Base-by-base conservation (phyloP, 768 basidiomycete species). In the Pholiota conissans region DNA sequence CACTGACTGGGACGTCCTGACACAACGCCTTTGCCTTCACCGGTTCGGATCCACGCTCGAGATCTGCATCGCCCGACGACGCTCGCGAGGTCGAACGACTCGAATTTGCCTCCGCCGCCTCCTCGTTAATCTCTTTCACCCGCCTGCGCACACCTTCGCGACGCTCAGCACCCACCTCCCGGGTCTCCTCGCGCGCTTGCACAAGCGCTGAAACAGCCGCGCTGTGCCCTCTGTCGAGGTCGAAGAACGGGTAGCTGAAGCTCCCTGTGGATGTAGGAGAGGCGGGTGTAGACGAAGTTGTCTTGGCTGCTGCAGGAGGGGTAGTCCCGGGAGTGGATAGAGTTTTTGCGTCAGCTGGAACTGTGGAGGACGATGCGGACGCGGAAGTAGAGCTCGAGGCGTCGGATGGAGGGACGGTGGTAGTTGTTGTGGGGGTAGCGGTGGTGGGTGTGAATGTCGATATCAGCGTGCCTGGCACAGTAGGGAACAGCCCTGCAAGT, bases 121-220 rank as follows among this genome's bases (percentile, higher is more conserved):
- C 39, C 28, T 10, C 34, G 13, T 46, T 5, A 40, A 75, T 71
- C 52, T 79, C 78, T 56, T 65, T 70, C 14, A 84, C 84, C 3
- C 79, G 76, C 58, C 76, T 74, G 29, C 77, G 73, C 57, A 89
- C 78, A 55, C 78, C 78, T 42, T 69, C 71, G 48, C 85, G 75
- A 50, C 86, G 71, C 59, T 82, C 79, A 37, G 74, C 76, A 0
- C 88, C 87, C 37, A 79, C 67, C 60, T 83, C 77, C 40, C 74
- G 71, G 6, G 86, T 85, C 32, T 87, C 87, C 13, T 69, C 66
- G 16, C 84, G 78, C 3, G 86, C 89, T 56, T 82, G 77, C 0
- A 83, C 77, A 18, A 90, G 79, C 60, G 87, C 87, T 8, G 72
- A 70, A 0, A 78, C 81, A 0, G 89, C 89, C 2, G 73, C 71